These are phyloP conservation scores for Collybia sordida DNA, from an alignment of 768 basidiomycete genomes.

Conservation along the genomic window DNA sequence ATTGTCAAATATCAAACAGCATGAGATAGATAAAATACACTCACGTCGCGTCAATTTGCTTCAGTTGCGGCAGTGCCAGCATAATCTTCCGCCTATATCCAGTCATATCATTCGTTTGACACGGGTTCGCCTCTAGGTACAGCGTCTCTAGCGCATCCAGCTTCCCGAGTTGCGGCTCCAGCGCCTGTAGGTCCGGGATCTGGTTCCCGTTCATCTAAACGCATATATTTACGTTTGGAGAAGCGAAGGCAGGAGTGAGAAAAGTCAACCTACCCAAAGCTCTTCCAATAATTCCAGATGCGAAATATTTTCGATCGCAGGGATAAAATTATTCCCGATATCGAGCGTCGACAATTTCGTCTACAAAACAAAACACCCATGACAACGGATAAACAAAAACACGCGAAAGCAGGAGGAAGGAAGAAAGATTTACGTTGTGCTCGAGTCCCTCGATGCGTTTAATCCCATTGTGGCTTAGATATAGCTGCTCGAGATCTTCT, in stretches of 20 bases:
- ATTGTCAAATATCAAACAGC: background rate
- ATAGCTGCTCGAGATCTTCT: constrained; percentile 80
- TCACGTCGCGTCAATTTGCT: constrained; percentile 95
- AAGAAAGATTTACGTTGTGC: constrained; percentile 59
- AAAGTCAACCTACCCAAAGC: constrained; percentile 76
- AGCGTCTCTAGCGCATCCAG: constrained; percentile 75
- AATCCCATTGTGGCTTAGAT: constrained; percentile 93
- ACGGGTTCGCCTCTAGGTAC: constrained; percentile 95
- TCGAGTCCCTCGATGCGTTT: constrained; percentile 82
- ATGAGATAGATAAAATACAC: constrained; percentile 21
- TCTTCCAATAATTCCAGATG: constrained; percentile 83
- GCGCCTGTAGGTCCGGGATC: constrained; percentile 64
- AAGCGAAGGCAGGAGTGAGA: background rate
- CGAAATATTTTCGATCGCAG: constrained; percentile 76
- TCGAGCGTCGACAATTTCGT: constrained; percentile 82
- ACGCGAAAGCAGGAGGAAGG: background rate
- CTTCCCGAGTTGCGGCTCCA: constrained; percentile 66
- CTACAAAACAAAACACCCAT: constrained; percentile 22
- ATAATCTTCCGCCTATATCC: constrained; percentile 89
- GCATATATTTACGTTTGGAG: background rate
- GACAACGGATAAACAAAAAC: background rate
- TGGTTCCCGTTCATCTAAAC: constrained; percentile 84
- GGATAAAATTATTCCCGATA: constrained; percentile 81
- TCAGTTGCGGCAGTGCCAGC: constrained; percentile 82
- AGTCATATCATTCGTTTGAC: constrained; percentile 74